Evolutionary conservation across 306 rosid genomes (phyloP), one percentile per base, ranked within the genome.

Genomic region (Datisca glomerata): DNA sequence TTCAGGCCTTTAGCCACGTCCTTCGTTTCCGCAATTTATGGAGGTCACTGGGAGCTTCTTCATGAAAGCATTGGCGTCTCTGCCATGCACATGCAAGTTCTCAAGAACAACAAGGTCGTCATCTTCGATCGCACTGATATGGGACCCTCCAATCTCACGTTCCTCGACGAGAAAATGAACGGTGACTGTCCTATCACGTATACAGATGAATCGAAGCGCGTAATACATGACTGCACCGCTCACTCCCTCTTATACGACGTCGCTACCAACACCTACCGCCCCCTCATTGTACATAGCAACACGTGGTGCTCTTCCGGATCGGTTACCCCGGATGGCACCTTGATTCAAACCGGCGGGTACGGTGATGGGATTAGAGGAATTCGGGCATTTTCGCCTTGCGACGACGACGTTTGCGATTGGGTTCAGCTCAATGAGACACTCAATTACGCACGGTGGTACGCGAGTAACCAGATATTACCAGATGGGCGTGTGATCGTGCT

Each of bases 71-170:
- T 81, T 8, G 96, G 96, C 25, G 61, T 85, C 53, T 77, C 93
- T 0, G 96, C 96, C 67, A 80, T 85, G 89, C 96, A 85, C 89
- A 85, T 85, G 93, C 96, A 80, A 18, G 72, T 85, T 1, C 65
- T 85, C 59, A 29, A 7, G 6, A 78, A 74, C 74, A 68, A 75
- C 60, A 69, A 67, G 35, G 89, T 85, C 6, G 12, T 85, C 20
- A 68, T 80, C 39, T 80, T 80, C 47, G 85, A 85, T 56, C 68
- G 96, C 1, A 65, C 86, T 2, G 81, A 85, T 41, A 73, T 81
- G 55, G 96, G 93, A 2, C 85, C 74, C 4, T 85, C 96, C 3
- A 85, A 85, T 41, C 61, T 75, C 53, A 58, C 93, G 15, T 73
- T 77, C 42, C 68, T 74, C 6, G 1, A 12, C 4, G 45, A 53